Evolutionary conservation across 2,329 filamentous ascomycete genomes (phyloP).

Genomic region (Calonectria hongkongensis): DNA sequence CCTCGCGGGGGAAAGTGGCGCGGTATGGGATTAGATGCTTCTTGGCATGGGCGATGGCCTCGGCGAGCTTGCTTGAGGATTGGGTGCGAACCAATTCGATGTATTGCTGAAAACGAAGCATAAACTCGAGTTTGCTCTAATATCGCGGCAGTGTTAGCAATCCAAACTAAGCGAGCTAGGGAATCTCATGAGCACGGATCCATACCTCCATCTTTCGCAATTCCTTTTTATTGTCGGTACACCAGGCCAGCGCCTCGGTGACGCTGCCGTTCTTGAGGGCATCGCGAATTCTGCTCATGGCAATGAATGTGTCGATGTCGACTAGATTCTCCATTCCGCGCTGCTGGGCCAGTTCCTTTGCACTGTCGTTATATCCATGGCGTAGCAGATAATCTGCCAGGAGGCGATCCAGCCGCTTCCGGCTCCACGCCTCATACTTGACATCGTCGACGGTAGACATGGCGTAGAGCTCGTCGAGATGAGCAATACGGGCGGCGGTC

Average conservation of each 20-base stretch:
- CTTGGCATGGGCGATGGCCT: conserved; percentile 88
- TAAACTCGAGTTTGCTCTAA: conserved; percentile 90
- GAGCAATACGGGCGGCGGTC: conserved; percentile 83
- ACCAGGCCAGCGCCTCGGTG: conserved; percentile 90
- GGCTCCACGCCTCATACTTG: conserved; percentile 94
- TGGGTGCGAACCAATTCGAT: conserved; percentile 89
- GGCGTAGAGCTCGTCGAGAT: conserved; percentile 87
- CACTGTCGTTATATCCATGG: conserved; percentile 87
- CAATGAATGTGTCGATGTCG: conserved; percentile 90
- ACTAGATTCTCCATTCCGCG: conserved; percentile 87
- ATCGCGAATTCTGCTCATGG: conserved; percentile 85
- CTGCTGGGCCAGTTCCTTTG: conserved; percentile 83
- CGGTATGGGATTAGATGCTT: conserved; percentile 85
- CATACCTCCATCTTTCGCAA: conserved; percentile 89
- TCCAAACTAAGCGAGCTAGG: not conserved
- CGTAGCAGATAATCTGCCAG: conserved; percentile 95
- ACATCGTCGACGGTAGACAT: conserved; percentile 91
- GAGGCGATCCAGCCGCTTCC: conserved; percentile 86
- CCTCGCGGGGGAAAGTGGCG: conserved; percentile 80
- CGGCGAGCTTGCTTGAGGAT: conserved; percentile 78
- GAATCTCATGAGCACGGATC: conserved; percentile 16
- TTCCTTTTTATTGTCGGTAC: conserved; percentile 93
- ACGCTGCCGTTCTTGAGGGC: conserved; percentile 83
- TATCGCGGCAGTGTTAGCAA: conserved; percentile 19
- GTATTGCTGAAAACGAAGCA: conserved; percentile 94